Evolutionary conservation across 129 eudicot genomes (phyloP), one percentile per base, ranked within the genome.

Genomic region (Lactuca saligna): DNA sequence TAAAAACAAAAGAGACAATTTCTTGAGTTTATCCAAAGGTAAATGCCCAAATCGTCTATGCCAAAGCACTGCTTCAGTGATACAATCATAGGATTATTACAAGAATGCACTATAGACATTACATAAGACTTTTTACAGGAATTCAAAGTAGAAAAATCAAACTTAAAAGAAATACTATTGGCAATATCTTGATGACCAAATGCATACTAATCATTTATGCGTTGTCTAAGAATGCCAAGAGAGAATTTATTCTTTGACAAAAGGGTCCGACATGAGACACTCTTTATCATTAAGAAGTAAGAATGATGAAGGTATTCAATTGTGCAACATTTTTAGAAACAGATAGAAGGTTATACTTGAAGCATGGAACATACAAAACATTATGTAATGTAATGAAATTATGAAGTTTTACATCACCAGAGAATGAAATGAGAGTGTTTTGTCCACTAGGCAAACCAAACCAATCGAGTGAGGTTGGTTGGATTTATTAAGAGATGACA

Each of bases 21-120:
- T 15, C 58, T 54, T 54, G 25, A 54, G 10, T 54, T 54, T 54
- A 2, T 15, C 29, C 6, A 54, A 15, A 15, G 58, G 31, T 5
- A 54, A 54, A 54, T 54, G 58, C 17, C 56, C 56, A 51, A 51
- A 51, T 11, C 56, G 56, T 51, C 25, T 51, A 51, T 51, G 56
- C 56, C 25, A 51, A 51, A n/a, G 0, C 56, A 51, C n/a, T 3
- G 17, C 16, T 11, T 51, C 56, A 51, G 56, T 10, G 3, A 14
- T 14, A 51, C 56, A 51, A 13, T 5, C 17, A 11, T 2, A 51
- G 0, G 56, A 3, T 10, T 51, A 51, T 51, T 51, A 51, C 25
- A 51, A 13, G 7, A 51, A n/a, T 51, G 56, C 2, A n/a, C n/a
- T 9, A 6, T 51, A 13, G 4, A 11, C 56, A 51, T n/a, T 9